Evolutionary conservation across 2,329 filamentous ascomycete genomes (phyloP), one percentile per base, ranked within the genome.

Genomic region (Fusarium pseudocircinatum): DNA sequence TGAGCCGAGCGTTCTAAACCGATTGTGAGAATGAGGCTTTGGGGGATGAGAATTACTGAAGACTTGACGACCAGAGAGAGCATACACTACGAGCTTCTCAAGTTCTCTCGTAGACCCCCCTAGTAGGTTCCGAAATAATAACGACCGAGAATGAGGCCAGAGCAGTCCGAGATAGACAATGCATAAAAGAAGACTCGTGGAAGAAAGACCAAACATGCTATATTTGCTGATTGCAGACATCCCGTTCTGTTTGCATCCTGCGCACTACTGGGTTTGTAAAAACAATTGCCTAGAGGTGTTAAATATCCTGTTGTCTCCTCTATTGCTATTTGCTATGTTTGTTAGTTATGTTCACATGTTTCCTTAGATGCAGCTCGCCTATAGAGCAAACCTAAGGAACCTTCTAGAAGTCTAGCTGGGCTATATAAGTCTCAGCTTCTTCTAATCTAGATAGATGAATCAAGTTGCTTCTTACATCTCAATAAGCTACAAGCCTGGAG

Each of bases 1-100:
- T 11, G 7, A 13, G 16, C 7, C 16, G 5, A 7, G 4, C 42
- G 18, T 18, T 24, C 10, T 1, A 2, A 24, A 24, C 11, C 1
- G 5, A 18, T 43, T 6, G 42, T 24, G 42, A 43, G 6, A 24
- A 1, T 6, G 42, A 24, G 4, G 10, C n/a, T 10, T 42, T 24
- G 9, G 40, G 14, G 9, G n/a, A 42, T 11, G 22, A 16, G 40
- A 0, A 15, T 10, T n/a, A 1, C 40, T 11, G 4, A 15, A 16
- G 9, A 6, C 6, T 42, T 42, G 22, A 16, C 0, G 14, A 14
- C 40, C 40, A 24, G n/a, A 43, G n/a, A 18, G 6, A 18, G 2
- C 6, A 43, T 43, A 11, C 15, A 24, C 42, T n/a, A 12, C n/a
- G 13, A n/a, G n/a, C 42, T 24, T 24, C n/a, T 24, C 15, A 0